These are phyloP conservation scores for Lenzites betulinus DNA, from an alignment of 768 basidiomycete species.

Conservation along the genomic window DNA sequence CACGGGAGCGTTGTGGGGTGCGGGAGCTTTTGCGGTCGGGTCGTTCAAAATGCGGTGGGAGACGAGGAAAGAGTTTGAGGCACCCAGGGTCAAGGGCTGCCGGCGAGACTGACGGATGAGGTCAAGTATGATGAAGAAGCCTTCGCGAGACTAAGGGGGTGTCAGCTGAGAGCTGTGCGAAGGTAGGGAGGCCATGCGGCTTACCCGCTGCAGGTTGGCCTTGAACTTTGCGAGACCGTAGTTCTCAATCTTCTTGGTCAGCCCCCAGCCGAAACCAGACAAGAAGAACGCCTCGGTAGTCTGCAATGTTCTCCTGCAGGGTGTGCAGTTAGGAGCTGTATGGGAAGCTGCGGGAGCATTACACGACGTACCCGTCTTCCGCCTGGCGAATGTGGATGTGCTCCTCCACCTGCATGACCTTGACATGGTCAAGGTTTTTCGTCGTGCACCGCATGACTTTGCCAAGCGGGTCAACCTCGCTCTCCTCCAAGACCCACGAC, in stretches of 20 bases:
- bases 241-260: slow-evolving; percentile 84
- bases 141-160: slow-evolving; percentile 72
- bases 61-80: slow-evolving; percentile 35
- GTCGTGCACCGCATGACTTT: slow-evolving; percentile 78
- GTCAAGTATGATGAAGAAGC: slow-evolving; percentile 79
- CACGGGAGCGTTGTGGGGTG: slow-evolving; percentile 6
- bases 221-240: slow-evolving; percentile 86
- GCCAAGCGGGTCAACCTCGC: slow-evolving; percentile 85
- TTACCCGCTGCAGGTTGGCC: slow-evolving; percentile 80
- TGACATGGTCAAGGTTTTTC: slow-evolving; percentile 91
- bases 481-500: slow-evolving; percentile 94
- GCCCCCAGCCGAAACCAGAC: slow-evolving; percentile 90
- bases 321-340: not conserved
- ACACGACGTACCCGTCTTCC: slow-evolving; percentile 60
- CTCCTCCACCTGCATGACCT: slow-evolving; percentile 92
- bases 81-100: slow-evolving; percentile 49
- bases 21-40: slow-evolving; percentile 8
- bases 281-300: slow-evolving; percentile 83
- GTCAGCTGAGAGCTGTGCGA: slow-evolving; percentile 11
- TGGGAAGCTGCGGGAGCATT: not conserved
- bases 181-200: slow-evolving; percentile 28
- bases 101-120: slow-evolving; percentile 78
- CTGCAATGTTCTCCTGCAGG: slow-evolving; percentile 72
- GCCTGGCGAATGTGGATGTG: slow-evolving; percentile 70
- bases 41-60: slow-evolving; percentile 24